These are phyloP conservation scores for Backusella parvicylindrica DNA, from an alignment of 192 early-diverging fungal genomes.

Conservation along the genomic window DNA sequence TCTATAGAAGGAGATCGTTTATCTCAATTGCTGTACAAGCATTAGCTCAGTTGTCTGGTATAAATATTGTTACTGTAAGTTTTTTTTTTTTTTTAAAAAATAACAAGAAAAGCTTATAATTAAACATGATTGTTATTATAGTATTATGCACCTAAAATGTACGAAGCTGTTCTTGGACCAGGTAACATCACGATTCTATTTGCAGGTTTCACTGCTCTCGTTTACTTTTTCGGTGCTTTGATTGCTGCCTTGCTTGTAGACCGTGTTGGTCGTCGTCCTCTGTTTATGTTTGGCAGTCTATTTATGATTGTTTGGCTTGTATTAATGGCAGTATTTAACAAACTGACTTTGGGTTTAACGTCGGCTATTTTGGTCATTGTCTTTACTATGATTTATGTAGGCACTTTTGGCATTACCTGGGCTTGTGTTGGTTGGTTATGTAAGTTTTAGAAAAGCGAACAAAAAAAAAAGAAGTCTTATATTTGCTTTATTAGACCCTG, in stretches of 20 bases:
- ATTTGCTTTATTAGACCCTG: slow-evolving; percentile 44
- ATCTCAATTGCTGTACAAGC: slow-evolving; percentile 23
- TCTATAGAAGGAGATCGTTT: slow-evolving; percentile 13
- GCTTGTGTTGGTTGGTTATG: slow-evolving; percentile 19
- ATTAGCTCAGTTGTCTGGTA: slow-evolving; percentile 15
- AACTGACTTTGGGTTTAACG: slow-evolving; percentile 7
- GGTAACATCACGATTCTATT: slow-evolving; percentile 3
- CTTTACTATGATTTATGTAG: slow-evolving; percentile 1
- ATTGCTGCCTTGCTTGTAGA: slow-evolving; percentile 13
- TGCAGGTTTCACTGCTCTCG: slow-evolving; percentile 15
- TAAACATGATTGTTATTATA: neutral
- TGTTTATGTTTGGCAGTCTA: slow-evolving; percentile 21
- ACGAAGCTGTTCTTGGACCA: slow-evolving; percentile 13
- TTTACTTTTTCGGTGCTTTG: slow-evolving; percentile 13
- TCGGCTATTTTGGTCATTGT: neutral
- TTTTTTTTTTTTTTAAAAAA: neutral
- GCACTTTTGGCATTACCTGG: slow-evolving; percentile 14
- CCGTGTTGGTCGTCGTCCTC: slow-evolving; percentile 17
- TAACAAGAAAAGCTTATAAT: neutral
- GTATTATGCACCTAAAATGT: slow-evolving; percentile 29
- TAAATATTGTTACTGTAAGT: slow-evolving; percentile 21
- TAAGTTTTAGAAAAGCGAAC: neutral
- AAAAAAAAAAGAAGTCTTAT: neutral
- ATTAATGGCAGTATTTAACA: slow-evolving; percentile 23
- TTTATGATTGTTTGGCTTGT: slow-evolving; percentile 26